These are phyloP conservation scores for Elaeis oleifera DNA, from an alignment of 202 grass and related monocot species.

Conservation along the genomic window DNA sequence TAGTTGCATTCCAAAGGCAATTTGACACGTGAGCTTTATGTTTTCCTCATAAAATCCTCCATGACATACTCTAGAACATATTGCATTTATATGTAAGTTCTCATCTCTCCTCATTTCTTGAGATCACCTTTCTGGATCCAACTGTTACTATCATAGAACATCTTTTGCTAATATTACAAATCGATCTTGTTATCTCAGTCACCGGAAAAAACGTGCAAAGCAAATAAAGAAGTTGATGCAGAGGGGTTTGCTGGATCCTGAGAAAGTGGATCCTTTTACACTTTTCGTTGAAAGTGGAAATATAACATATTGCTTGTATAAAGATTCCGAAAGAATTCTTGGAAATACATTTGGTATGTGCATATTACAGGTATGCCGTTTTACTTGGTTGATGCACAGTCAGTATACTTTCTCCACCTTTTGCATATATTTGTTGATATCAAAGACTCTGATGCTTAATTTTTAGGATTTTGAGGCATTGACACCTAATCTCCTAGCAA, in stretches of 20 bases:
- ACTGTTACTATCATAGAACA: too few relatives aligned
- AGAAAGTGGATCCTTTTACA: conserved; percentile 82
- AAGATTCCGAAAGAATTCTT: conserved; percentile 70
- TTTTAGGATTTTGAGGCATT: conserved; percentile 80
- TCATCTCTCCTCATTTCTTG: too few relatives aligned
- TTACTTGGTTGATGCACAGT: background rate
- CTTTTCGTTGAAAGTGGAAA: conserved; percentile 75
- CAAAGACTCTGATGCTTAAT: too few relatives aligned
- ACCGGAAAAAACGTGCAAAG: conserved; percentile 83
- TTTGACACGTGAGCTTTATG: too few relatives aligned
- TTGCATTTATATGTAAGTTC: too few relatives aligned
- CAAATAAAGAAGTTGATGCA: conserved; percentile 89
- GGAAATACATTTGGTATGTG: conserved; percentile 99
- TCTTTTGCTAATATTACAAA: background rate
- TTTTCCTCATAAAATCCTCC: too few relatives aligned
- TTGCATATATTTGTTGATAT: too few relatives aligned
- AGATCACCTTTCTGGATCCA: too few relatives aligned
- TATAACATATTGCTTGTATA: conserved; percentile 87
- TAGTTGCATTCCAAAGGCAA: too few relatives aligned
- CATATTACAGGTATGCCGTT: conserved; percentile 63
- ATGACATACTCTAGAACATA: too few relatives aligned
- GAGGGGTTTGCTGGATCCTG: conserved; percentile 76
- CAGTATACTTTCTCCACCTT: too few relatives aligned
- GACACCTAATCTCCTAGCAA: conserved; percentile 77
- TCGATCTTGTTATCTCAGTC: conserved; percentile 30